Evolutionary conservation across 805 yeast genomes (phyloP), one percentile per base, ranked within the genome.

Genomic region (Sugiyamaella mastotermitis): DNA sequence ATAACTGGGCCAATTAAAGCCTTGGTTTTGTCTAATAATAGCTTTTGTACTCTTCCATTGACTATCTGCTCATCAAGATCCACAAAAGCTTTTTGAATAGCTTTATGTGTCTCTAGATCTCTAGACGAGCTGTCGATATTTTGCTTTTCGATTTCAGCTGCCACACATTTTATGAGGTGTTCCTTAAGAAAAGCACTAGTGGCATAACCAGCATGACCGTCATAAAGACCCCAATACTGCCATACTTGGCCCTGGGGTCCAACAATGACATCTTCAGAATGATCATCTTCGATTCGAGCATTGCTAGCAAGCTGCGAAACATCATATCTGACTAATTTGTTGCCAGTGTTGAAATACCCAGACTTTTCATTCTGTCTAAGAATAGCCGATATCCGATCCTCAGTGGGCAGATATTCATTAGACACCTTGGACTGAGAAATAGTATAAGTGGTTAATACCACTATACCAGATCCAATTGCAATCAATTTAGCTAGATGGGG

Each of bases 181-280:
- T 86, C 92, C 43, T 94, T 71, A 44, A 92, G 70, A 57, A 80
- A 84, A n/a, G 83, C 74, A 40, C 90, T 78, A 1, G 98, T 92
- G 47, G 84, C 83, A 78, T 94, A 87, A 16, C 98, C 98, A 3
- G 95, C 86, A 61, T 92, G 98, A 9, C 98, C 98, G 60, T 92
- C 98, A 57, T 81, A 90, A 0, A 92, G 76, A 4, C 97, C 95
- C 75, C 94, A 92, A 56, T 92, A 86, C 73, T 83, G 81, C 83
- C 96, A 81, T 33, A 66, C 18, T 14, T 30, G 24, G 13, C 52
- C 48, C 21, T 75, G 68, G 43, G 74, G 76, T 41, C 79, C 84
- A 51, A 74, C 77, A n/a, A 82, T 62, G 18, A 62, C 76, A 45
- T 80, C 80, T 55, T 88, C 97, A 2, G 90, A 74, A 43, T 92